These are phyloP conservation scores for Rhododendron mucronatum DNA, from an alignment of 148 eudicot genomes.

Conservation along the genomic window DNA sequence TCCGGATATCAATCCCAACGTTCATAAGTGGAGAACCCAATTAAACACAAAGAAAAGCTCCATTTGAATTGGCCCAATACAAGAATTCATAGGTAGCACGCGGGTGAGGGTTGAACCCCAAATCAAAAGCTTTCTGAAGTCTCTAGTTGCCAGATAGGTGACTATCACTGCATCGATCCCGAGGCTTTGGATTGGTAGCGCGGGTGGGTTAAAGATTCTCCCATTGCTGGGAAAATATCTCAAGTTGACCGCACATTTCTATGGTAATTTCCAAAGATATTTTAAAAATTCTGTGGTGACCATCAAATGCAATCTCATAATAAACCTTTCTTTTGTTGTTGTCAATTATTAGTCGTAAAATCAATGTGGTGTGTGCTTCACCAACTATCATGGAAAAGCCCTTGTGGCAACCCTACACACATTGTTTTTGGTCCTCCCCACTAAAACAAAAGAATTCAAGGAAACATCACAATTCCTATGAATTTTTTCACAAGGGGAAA, in stretches of 20 bases:
- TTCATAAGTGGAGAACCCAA: neutral
- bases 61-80: neutral
- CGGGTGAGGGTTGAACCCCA: neutral
- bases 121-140: neutral
- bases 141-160: neutral
- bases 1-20: neutral
- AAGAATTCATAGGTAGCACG: neutral
- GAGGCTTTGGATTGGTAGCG: neutral
- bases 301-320: neutral
- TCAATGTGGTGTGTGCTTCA: slow-evolving; percentile 14
- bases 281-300: neutral
- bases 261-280: neutral
- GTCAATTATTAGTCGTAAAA: slow-evolving; percentile 6
- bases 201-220: neutral
- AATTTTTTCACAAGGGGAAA: neutral
- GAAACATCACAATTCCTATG: slow-evolving; percentile 20
- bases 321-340: neutral
- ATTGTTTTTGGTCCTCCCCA: slow-evolving; percentile 31
- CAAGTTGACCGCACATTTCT: neutral
- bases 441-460: slow-evolving; percentile 20
- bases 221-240: neutral
- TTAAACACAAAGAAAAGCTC: neutral
- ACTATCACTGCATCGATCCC: neutral
- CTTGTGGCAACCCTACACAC: slow-evolving; percentile 19
- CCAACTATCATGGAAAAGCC: slow-evolving; percentile 12